Percentiles rank a stretch among this genome's conserved stretches.
Evolutionary conservation across 257 asterid species (phyloP).

Genomic region (Fraxinus quadrangulata): DNA sequence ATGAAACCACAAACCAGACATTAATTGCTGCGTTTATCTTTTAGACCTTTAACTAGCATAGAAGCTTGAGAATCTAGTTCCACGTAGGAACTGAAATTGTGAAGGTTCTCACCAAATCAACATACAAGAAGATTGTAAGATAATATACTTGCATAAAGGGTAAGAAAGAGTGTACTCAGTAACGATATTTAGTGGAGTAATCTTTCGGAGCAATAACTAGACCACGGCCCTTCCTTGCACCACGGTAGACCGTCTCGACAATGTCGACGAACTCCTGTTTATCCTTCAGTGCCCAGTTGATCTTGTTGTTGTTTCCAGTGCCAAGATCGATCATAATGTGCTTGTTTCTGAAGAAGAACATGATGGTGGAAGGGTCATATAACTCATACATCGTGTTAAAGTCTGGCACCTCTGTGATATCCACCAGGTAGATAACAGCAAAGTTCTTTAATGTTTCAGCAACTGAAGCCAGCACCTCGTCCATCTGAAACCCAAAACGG

Average conservation of each 20-base stretch:
- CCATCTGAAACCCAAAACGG: constrained; percentile 33
- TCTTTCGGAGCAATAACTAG: constrained; percentile 97
- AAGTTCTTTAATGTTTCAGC: constrained; percentile 52
- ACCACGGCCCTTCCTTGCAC: constrained; percentile 97
- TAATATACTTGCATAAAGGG: too few relatives aligned
- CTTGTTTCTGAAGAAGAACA: constrained; percentile 93
- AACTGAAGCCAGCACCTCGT: constrained; percentile 44
- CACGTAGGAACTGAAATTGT: too few relatives aligned
- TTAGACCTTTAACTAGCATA: too few relatives aligned
- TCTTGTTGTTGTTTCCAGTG: constrained; percentile 95
- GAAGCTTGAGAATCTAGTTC: too few relatives aligned
- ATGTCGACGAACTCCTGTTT: constrained; percentile 96
- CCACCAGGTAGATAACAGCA: constrained; percentile 51
- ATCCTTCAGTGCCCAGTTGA: constrained; percentile 97
- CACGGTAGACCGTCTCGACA: constrained; percentile 91
- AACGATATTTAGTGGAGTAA: constrained; percentile 95
- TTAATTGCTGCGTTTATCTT: too few relatives aligned
- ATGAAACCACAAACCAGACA: too few relatives aligned
- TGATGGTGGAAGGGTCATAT: constrained; percentile 91
- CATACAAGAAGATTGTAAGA: too few relatives aligned
- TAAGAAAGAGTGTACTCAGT: constrained; percentile 34
- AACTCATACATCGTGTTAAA: constrained; percentile 95
- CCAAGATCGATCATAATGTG: constrained; percentile 98
- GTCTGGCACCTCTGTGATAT: constrained; percentile 84
- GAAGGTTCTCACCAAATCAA: too few relatives aligned